phyloP scores from a whole-genome alignment of 768 basidiomycete genomes.

The Cystoderma amianthinum region DNA sequence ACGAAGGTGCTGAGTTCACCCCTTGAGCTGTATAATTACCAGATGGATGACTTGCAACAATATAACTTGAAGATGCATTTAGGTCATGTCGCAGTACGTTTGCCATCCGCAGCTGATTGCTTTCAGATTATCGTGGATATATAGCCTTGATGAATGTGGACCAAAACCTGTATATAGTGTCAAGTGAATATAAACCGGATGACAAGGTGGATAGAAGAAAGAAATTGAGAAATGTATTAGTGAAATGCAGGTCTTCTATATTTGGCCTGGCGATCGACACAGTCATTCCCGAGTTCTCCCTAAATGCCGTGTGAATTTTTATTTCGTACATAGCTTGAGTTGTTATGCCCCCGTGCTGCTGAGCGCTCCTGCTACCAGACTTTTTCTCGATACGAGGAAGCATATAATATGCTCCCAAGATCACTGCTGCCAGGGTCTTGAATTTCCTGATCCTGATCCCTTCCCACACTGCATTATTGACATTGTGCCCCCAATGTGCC shows the following conservation, averaged over 20 bases:
- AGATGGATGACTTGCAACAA: conserved; percentile 8
- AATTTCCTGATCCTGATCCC: too few species aligned
- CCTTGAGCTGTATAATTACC: conserved; percentile 1
- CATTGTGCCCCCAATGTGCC: too few species aligned
- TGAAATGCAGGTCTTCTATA: conserved; percentile 6
- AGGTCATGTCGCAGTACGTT: conserved; percentile 6
- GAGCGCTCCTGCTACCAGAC: too few species aligned
- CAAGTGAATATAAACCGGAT: background rate
- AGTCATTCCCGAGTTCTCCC: conserved; percentile 17
- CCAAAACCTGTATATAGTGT: background rate
- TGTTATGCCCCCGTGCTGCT: too few species aligned
- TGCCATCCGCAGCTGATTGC: background rate
- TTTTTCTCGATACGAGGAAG: too few species aligned
- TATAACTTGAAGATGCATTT: conserved; percentile 6
- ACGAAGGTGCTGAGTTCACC: conserved; percentile 18
- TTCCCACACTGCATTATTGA: too few species aligned
- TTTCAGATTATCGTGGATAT: conserved; percentile 5
- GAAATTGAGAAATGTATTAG: conserved; percentile 11
- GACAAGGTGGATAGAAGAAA: conserved; percentile 3
- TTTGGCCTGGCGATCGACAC: conserved; percentile 15
- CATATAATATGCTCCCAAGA: too few species aligned
- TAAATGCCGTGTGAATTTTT: conserved; percentile 17
- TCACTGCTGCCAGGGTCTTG: too few species aligned
- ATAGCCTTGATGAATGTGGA: background rate
- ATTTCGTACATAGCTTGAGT: too few species aligned